phyloP scores from a whole-genome alignment of 1,284 basidiomycete species.

The Cerioporus squamosus region DNA sequence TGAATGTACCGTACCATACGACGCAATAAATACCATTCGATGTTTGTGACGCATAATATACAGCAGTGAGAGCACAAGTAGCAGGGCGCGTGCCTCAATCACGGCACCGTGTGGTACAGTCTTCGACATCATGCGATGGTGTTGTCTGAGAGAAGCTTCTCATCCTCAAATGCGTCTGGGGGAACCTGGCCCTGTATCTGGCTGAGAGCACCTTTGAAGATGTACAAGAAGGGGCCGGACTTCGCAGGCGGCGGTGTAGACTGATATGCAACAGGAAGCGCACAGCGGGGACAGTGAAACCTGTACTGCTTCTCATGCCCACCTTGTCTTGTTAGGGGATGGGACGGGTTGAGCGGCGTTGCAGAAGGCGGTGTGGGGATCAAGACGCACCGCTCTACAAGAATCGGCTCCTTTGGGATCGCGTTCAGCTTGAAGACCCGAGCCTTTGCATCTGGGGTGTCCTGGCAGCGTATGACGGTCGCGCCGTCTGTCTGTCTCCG shows the following conservation, averaged over 20 bases:
- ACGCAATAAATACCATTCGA: too few relatives aligned
- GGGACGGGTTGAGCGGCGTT: conserved; percentile 3
- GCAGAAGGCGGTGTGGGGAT: background rate
- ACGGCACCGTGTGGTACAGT: background rate
- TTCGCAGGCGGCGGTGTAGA: conserved; percentile 71
- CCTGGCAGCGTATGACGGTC: conserved; percentile 71
- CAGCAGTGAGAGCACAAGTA: too few relatives aligned
- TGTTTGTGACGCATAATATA: too few relatives aligned
- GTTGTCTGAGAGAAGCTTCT: conserved; percentile 30
- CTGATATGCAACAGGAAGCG: conserved; percentile 76
- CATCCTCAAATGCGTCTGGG: conserved; percentile 73
- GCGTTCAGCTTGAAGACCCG: conserved; percentile 82
- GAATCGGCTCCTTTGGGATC: conserved; percentile 60
- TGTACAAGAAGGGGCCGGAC: conserved; percentile 73
- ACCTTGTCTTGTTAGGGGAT: conserved; percentile 45
- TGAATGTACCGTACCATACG: too few relatives aligned
- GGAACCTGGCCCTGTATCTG: conserved; percentile 81
- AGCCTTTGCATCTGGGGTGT: conserved; percentile 57
- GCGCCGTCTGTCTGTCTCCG: conserved; percentile 75
- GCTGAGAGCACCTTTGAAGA: conserved; percentile 74
- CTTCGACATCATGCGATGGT: conserved; percentile 10
- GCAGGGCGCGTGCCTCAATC: background rate
- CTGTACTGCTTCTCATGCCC: conserved; percentile 79
- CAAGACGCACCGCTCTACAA: conserved; percentile 67
- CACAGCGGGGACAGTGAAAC: conserved; percentile 77